phyloP scores from a whole-genome alignment of 441 rosid species.

The Populus hybrid region DNA sequence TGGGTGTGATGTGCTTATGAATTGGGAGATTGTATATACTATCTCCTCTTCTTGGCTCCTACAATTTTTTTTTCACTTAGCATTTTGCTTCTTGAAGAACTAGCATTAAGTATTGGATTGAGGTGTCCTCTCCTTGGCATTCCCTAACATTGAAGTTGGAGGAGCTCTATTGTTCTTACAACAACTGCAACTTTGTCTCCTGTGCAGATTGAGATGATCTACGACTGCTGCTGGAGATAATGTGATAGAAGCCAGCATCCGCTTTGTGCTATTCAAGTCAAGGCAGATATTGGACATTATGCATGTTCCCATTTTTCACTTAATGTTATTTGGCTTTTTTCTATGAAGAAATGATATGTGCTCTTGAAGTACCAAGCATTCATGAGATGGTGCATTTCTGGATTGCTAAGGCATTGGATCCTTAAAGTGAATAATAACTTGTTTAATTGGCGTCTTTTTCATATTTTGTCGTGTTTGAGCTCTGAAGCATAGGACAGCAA shows the following conservation, averaged over 20 bases:
- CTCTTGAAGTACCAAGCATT: background rate
- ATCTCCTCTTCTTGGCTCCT: background rate
- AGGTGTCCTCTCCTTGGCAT: too few relatives aligned
- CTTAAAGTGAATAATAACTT: constrained; percentile 3
- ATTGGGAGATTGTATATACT: background rate
- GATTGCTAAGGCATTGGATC: background rate
- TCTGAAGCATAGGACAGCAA: background rate
- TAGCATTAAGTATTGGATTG: background rate
- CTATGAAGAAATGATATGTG: constrained; percentile 1
- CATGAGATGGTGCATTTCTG: constrained; percentile 15
- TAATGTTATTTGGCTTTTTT: constrained; percentile 22
- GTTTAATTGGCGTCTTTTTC: background rate
- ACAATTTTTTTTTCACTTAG: background rate
- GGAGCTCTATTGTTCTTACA: background rate
- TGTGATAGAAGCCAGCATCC: constrained; percentile 6
- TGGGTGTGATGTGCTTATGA: background rate
- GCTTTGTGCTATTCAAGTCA: constrained; percentile 16
- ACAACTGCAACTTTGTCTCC: background rate
- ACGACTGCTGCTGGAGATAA: background rate
- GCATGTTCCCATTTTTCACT: constrained; percentile 12
- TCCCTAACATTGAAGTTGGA: background rate
- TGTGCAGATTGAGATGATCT: constrained; percentile 31
- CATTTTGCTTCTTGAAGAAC: background rate
- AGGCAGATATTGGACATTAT: constrained; percentile 18
- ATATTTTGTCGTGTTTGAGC: background rate